A percentile compares a stretch with the other conserved stretches of the same genome.
These are phyloP conservation scores for Kazachstania viticola DNA, from an alignment of 805 yeast genomes.

Conservation along the genomic window DNA sequence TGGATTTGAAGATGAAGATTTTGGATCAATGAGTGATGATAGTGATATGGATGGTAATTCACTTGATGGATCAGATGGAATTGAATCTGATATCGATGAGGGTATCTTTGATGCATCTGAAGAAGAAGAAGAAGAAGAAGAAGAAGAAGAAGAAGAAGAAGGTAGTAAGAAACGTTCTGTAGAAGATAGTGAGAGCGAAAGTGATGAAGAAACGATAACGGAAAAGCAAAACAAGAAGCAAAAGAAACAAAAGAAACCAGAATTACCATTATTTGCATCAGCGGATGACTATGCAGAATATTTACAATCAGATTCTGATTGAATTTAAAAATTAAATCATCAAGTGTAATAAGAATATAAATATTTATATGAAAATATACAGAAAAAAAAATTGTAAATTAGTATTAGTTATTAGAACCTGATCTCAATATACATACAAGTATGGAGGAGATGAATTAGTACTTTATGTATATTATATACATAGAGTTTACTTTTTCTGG, in stretches of 20 bases:
- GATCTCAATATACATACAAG: too few species aligned
- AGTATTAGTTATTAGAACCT: too few species aligned
- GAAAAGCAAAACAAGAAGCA: slow-evolving; percentile 23
- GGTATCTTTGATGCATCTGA: slow-evolving; percentile 15
- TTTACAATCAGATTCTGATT: slow-evolving; percentile 54
- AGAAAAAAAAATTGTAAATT: too few species aligned
- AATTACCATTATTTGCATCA: slow-evolving; percentile 76
- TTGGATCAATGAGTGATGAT: slow-evolving; percentile 20
- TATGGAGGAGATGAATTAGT: too few species aligned
- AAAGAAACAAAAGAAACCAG: slow-evolving; percentile 33
- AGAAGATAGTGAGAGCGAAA: slow-evolving; percentile 5
- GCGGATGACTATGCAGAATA: slow-evolving; percentile 78
- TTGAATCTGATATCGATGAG: slow-evolving; percentile 7
- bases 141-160: slow-evolving; percentile 17
- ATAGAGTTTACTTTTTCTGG: too few species aligned
- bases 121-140: slow-evolving; percentile 21
- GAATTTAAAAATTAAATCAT: too few species aligned
- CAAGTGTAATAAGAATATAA: too few species aligned
- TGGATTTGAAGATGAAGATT: slow-evolving; percentile 35
- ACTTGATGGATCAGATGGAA: slow-evolving; percentile 11
- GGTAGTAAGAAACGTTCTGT: slow-evolving; percentile 1
- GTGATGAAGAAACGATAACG: slow-evolving; percentile 9
- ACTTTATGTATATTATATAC: too few species aligned
- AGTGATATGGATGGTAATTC: slow-evolving; percentile 3
- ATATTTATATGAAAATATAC: too few species aligned